Percentiles rank a stretch among this genome's conserved stretches.
phyloP scores from a whole-genome alignment of 2,329 filamentous ascomycete species.

The Claviceps pazoutovae region DNA sequence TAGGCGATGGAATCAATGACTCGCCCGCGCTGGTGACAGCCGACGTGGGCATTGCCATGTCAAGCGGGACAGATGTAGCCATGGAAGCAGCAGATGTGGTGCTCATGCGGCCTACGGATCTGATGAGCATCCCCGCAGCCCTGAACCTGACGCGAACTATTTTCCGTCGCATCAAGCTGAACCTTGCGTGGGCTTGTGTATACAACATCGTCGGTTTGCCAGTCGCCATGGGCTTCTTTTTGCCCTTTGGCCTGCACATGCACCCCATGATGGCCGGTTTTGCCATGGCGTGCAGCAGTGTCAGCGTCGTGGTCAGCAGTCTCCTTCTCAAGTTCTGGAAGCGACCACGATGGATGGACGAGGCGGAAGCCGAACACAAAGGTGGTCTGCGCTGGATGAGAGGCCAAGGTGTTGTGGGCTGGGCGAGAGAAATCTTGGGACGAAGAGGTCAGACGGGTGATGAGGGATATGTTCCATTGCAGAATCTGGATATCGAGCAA shows the following conservation, averaged over 20 bases:
- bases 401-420: conserved; percentile 28
- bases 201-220: conserved; percentile 89
- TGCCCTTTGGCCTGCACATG: conserved; percentile 75
- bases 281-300: conserved; percentile 83
- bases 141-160: conserved; percentile 72
- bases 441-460: conserved; percentile 28
- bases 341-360: conserved; percentile 75
- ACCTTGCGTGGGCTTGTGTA: conserved; percentile 80
- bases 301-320: conserved; percentile 77
- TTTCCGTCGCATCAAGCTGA: conserved; percentile 86
- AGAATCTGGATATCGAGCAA: conserved; percentile 30
- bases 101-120: conserved; percentile 80
- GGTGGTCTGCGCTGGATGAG: conserved; percentile 29
- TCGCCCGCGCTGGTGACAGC: conserved; percentile 88
- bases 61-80: conserved; percentile 86
- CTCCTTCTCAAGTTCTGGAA: conserved; percentile 78
- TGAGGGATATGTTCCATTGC: conserved; percentile 46
- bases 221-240: conserved; percentile 92
- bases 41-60: conserved; percentile 83
- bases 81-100: conserved; percentile 96
- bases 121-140: conserved; percentile 84
- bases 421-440: conserved; percentile 26
- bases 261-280: conserved; percentile 91
- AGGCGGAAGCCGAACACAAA: conserved; percentile 47
- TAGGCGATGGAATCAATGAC: conserved; percentile 97